phyloP scores from a whole-genome alignment of 352 stramenopile genomes.

The Pythium oligandrum region DNA sequence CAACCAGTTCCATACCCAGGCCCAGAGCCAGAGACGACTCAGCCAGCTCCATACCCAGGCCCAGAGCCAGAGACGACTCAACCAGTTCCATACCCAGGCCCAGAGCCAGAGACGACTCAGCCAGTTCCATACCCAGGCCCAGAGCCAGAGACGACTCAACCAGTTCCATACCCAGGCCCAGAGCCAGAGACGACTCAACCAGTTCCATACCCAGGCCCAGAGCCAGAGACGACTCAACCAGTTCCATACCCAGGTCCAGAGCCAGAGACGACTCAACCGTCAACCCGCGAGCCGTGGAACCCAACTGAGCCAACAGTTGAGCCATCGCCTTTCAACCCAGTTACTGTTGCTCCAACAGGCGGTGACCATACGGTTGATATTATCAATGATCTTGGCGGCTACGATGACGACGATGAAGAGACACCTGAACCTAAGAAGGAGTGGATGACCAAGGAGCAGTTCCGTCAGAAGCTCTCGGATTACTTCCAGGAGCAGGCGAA shows the following conservation, averaged over 20 bases:
- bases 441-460: constrained; percentile 47
- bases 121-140: no score
- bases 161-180: no score
- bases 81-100: no score
- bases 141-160: no score
- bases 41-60: no score
- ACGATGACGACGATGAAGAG: constrained; percentile 6
- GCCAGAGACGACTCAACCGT: not conserved
- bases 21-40: no score
- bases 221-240: not conserved
- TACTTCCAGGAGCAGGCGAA: constrained; percentile 26
- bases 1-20: no score
- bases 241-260: not conserved
- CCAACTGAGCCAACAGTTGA: not conserved
- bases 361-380: constrained; percentile 9
- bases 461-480: constrained; percentile 25
- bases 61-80: no score
- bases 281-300: not conserved
- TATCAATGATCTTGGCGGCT: constrained; percentile 13
- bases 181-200: no score
- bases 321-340: constrained; percentile 1
- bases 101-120: no score
- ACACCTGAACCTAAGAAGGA: constrained; percentile 3
- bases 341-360: not conserved
- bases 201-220: no score